Conservation (phyloP, 768 basidiomycete species). For the Russula vinacea region DNA sequence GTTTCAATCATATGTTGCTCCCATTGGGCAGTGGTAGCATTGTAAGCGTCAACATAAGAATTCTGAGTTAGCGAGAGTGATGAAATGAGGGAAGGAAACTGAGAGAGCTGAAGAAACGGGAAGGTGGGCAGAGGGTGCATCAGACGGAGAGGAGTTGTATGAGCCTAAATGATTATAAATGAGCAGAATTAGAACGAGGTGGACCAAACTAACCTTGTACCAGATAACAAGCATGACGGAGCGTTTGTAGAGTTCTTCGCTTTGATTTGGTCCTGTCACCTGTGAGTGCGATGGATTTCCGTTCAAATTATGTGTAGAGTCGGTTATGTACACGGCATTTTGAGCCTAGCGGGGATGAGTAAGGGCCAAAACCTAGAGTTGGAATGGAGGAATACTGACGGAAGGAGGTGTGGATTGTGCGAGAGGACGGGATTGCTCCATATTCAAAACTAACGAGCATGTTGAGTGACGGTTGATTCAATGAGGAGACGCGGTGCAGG, state of each 20-base stretch:
- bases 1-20: slow-evolving; percentile 61
- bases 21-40: slow-evolving; percentile 55
- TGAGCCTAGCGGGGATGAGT: slow-evolving; percentile 12
- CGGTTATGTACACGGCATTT: slow-evolving; percentile 23
- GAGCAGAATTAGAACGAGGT: background rate
- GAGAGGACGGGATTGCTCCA: slow-evolving; percentile 22
- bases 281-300: slow-evolving; percentile 18
- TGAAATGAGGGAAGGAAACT: slow-evolving; percentile 48
- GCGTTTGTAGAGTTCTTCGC: slow-evolving; percentile 43
- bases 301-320: slow-evolving; percentile 13
- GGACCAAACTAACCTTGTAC: slow-evolving; percentile 51
- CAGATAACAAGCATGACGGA: slow-evolving; percentile 66
- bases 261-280: slow-evolving; percentile 20
- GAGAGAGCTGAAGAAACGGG: slow-evolving; percentile 59
- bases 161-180: slow-evolving; percentile 24
- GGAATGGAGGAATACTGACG: slow-evolving; percentile 12
- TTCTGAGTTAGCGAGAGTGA: slow-evolving; percentile 52
- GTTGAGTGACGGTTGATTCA: slow-evolving; percentile 12
- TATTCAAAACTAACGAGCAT: slow-evolving; percentile 16
- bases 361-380: background rate
- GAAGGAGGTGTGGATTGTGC: slow-evolving; percentile 19
- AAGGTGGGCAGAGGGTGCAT: slow-evolving; percentile 49
- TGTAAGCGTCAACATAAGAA: slow-evolving; percentile 62
- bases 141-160: slow-evolving; percentile 31
- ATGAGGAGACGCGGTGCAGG: slow-evolving; percentile 16